Conservation (phyloP, 2,329 filamentous ascomycete genomes). For the Dryadomyces quercivorus region DNA sequence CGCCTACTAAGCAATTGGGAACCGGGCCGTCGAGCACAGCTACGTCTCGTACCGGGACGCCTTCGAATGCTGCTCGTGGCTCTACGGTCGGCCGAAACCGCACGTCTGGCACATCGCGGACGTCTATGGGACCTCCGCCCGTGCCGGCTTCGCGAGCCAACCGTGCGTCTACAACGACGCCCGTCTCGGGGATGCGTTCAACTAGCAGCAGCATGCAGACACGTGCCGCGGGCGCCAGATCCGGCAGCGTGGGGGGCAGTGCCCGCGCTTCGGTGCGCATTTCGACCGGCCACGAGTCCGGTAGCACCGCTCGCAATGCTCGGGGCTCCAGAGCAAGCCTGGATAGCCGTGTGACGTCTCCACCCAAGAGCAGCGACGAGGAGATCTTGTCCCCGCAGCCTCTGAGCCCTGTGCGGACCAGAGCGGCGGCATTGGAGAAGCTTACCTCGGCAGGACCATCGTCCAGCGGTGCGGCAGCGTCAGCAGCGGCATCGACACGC, state of each 20-base stretch:
- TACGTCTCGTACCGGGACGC: slow-evolving; percentile 52
- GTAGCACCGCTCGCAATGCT: slow-evolving; percentile 15
- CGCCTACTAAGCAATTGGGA: slow-evolving; percentile 61
- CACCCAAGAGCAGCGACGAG: slow-evolving; percentile 33
- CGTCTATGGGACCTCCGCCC: slow-evolving; percentile 57
- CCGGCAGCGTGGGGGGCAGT: neutral
- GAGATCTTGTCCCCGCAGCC: slow-evolving; percentile 37
- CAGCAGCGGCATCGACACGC: neutral
- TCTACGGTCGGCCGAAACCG: slow-evolving; percentile 23
- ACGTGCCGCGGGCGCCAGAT: neutral
- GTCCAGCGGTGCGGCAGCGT: slow-evolving; percentile 3
- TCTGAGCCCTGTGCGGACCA: slow-evolving; percentile 36
- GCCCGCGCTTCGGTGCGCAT: slow-evolving; percentile 29
- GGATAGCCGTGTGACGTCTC: slow-evolving; percentile 24
- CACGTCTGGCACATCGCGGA: slow-evolving; percentile 39
- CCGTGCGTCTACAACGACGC: slow-evolving; percentile 28
- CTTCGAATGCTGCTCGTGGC: slow-evolving; percentile 38
- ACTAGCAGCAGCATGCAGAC: slow-evolving; percentile 17
- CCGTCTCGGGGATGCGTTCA: neutral
- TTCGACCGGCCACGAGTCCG: slow-evolving; percentile 29
- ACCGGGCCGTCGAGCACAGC: slow-evolving; percentile 41
- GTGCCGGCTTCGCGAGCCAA: slow-evolving; percentile 30
- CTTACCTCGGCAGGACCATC: slow-evolving; percentile 17
- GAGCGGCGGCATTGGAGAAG: slow-evolving; percentile 39
- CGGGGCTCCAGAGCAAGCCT: slow-evolving; percentile 21